Evolutionary conservation across 2,329 filamentous ascomycete genomes (phyloP), one percentile per base, ranked within the genome.

Genomic region (Anthostomella pinea): DNA sequence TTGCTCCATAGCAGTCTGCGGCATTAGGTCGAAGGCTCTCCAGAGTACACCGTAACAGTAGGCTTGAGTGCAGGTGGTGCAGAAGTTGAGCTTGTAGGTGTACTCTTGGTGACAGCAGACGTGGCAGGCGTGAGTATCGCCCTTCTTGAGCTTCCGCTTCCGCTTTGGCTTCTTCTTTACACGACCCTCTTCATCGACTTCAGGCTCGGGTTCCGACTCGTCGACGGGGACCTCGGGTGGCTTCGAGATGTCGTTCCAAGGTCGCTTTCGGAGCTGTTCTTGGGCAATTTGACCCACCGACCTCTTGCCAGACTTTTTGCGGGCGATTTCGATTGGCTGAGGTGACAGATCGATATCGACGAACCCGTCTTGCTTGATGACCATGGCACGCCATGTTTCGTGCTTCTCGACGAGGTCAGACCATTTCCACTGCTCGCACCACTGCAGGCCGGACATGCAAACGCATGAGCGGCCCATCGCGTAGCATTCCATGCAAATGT

Each of bases 401-500:
- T 97, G 89, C 41, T 85, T 84, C 33, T 80, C 70, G 0, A 80
- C 71, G 8, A 98, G 70, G 10, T 89, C 80, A 26, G 79, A 73
- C 90, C 90, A 97, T 9, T 77, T 69, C 75, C 90, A 96, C 58
- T 97, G 93, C 58, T 98, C 90, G 33, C 87, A 88, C 90, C 91
- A 98, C 43, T 78, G 80, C 8, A 95, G 75, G 8, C 81, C 81
- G 3, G 90, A 95, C 33, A 95, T 76, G 56, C 93, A 98, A 3
- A 78, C 79, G 58, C 93, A 98, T 29, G 90, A 95, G 33, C 93
- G 80, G 15, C 93, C 93, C 85, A 97, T 95, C n/a, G 82, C 85
- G 57, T 95, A 98, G 58, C 93, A 98, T 51, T 98, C 93, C 86
- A 98, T 90, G 57, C 93, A 98, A 15, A 98, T 75, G 59, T 98